These are phyloP conservation scores for Apiospora phragmitis DNA, from an alignment of 2,329 filamentous ascomycete genomes.

Conservation along the genomic window DNA sequence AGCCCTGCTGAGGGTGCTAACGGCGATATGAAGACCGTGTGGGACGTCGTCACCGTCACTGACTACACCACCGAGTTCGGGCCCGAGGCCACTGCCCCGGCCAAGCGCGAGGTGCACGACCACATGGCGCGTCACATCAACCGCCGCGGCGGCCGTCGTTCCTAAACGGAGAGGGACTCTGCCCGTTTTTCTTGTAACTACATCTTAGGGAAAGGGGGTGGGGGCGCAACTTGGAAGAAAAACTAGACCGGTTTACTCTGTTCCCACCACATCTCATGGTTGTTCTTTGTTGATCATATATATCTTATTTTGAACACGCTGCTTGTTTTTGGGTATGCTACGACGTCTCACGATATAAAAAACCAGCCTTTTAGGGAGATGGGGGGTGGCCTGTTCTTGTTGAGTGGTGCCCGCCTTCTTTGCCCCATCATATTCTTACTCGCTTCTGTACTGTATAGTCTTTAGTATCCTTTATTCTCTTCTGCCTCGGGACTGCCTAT, in stretches of 20 bases:
- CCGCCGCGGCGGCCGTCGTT: conserved; percentile 20
- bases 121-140: conserved; percentile 24
- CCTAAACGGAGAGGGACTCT: neutral
- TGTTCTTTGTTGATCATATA: neutral
- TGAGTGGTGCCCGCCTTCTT: too few species aligned
- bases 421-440: neutral
- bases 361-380: neutral
- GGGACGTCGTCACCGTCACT: conserved; percentile 22
- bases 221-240: neutral
- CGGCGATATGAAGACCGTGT: conserved; percentile 39
- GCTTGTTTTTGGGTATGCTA: conserved; percentile 7
- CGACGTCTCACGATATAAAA: neutral
- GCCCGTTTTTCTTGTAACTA: neutral
- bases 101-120: conserved; percentile 23
- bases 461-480: neutral
- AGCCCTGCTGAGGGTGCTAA: conserved; percentile 18
- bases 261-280: neutral
- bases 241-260: neutral
- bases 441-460: neutral
- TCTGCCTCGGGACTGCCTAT: neutral
- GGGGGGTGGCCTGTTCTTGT: neutral
- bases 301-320: neutral
- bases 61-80: conserved; percentile 19
- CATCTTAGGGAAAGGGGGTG: neutral
- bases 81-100: conserved; percentile 20